Conservation (phyloP, 345 rosid genomes). For the Populus ilicifolia region DNA sequence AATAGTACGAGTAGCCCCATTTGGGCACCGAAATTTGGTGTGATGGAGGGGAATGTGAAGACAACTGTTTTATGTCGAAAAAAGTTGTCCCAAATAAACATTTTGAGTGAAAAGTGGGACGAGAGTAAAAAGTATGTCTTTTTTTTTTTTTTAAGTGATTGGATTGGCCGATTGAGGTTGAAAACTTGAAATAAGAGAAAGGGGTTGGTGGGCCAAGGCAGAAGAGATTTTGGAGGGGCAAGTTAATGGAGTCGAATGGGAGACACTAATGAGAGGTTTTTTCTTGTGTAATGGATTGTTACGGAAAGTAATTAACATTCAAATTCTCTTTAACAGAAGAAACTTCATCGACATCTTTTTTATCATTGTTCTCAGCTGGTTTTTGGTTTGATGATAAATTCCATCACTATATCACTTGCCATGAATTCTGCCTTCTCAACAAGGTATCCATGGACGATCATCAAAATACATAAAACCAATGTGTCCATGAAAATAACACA, state of each 20-base stretch:
- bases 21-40: slow-evolving; percentile 3
- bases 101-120: slow-evolving; percentile 11
- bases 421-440: neutral
- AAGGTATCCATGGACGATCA: neutral
- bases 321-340: slow-evolving; percentile 9
- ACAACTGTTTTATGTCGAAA: slow-evolving; percentile 19
- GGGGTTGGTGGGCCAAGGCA: neutral
- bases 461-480: neutral
- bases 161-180: slow-evolving; percentile 16
- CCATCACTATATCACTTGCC: neutral
- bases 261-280: neutral
- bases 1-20: slow-evolving; percentile 5
- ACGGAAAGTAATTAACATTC: slow-evolving; percentile 14
- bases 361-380: neutral
- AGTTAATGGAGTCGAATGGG: neutral
- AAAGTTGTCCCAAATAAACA: neutral
- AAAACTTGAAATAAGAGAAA: slow-evolving; percentile 38
- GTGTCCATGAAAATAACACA: neutral
- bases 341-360: too few relatives aligned
- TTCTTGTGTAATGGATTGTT: slow-evolving; percentile 10
- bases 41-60: neutral
- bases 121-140: slow-evolving; percentile 1
- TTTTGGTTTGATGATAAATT: neutral
- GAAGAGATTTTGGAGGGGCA: neutral
- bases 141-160: neutral